Evolutionary conservation across 2,329 filamentous ascomycete species (phyloP).

Genomic region (Fusarium secorum): DNA sequence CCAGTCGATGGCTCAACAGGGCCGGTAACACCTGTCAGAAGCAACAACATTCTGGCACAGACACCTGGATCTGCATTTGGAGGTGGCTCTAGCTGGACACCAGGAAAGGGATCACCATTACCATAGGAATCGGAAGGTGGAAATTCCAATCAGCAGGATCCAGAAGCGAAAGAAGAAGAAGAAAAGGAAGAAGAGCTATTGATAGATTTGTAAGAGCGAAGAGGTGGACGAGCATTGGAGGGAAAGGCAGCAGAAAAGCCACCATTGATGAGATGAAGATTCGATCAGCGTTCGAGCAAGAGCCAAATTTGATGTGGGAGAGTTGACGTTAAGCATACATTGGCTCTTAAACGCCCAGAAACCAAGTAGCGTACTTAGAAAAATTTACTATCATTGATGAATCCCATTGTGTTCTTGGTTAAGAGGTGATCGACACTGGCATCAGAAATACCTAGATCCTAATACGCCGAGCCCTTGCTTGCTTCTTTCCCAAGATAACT

Average conservation of each 20-base stretch:
- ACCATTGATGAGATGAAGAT: neutral
- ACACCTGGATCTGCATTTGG: slow-evolving; percentile 50
- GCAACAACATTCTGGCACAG: slow-evolving; percentile 46
- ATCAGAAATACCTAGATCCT: neutral
- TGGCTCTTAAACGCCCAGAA: neutral
- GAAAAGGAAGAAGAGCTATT: neutral
- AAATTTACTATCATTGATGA: neutral
- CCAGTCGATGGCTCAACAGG: slow-evolving; percentile 47
- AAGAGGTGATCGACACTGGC: neutral
- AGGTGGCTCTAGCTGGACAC: slow-evolving; percentile 53
- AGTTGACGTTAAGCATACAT: neutral
- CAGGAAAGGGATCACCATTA: slow-evolving; percentile 54
- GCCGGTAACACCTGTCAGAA: slow-evolving; percentile 58
- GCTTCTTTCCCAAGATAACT: neutral
- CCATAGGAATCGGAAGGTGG: slow-evolving; percentile 29
- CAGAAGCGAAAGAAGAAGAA: neutral
- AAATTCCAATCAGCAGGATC: neutral
- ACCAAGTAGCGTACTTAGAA: neutral
- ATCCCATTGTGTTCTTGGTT: neutral
- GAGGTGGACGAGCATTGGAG: neutral
- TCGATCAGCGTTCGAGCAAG: neutral
- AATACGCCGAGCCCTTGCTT: neutral
- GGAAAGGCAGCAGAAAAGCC: neutral
- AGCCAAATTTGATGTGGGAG: neutral
- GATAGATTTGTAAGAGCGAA: neutral